Percentiles rank a stretch among this genome's conserved stretches.
phyloP scores from a whole-genome alignment of 805 yeast genomes.

The Cyberlindnera samutprakarnensis region DNA sequence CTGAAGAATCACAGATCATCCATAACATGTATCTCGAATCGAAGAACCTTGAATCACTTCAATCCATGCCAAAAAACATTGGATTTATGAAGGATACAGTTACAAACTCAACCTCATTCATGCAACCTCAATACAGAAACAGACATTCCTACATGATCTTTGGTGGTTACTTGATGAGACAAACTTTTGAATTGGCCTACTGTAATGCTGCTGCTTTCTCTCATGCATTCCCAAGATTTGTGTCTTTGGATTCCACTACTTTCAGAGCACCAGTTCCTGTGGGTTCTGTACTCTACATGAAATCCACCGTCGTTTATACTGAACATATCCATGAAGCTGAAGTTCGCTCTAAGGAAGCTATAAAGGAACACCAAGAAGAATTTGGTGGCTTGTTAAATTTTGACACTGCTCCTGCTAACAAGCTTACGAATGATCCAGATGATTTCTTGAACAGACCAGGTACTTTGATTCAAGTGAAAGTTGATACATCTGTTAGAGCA shows the following conservation, averaged over 20 bases:
- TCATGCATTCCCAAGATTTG: slow-evolving; percentile 79
- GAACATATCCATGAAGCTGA: slow-evolving; percentile 55
- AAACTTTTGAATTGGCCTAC: slow-evolving; percentile 88
- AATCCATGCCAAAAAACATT: slow-evolving; percentile 39
- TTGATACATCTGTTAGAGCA: slow-evolving; percentile 69
- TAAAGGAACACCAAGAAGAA: too few relatives aligned
- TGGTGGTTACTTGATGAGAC: slow-evolving; percentile 91
- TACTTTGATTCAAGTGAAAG: slow-evolving; percentile 83
- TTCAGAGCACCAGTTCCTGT: slow-evolving; percentile 95
- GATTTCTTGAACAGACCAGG: slow-evolving; percentile 73
- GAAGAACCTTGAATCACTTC: slow-evolving; percentile 27
- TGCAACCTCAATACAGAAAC: slow-evolving; percentile 96
- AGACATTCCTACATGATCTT: slow-evolving; percentile 91
- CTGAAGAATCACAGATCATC: slow-evolving; percentile 64
- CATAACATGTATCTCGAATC: slow-evolving; percentile 68
- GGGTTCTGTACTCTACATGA: slow-evolving; percentile 79
- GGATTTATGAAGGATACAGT: slow-evolving; percentile 65
- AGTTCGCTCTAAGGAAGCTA: slow-evolving; percentile 7
- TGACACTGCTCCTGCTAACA: slow-evolving; percentile 53
- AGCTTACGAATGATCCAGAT: slow-evolving; percentile 37
- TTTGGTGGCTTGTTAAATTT: slow-evolving; percentile 32
- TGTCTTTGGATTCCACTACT: slow-evolving; percentile 83
- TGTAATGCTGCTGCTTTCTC: slow-evolving; percentile 89
- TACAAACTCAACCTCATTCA: slow-evolving; percentile 70
- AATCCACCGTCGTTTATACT: slow-evolving; percentile 79